Evolutionary conservation across 208 protist genomes (phyloP).

Genomic region (Porcisia hertigi): DNA sequence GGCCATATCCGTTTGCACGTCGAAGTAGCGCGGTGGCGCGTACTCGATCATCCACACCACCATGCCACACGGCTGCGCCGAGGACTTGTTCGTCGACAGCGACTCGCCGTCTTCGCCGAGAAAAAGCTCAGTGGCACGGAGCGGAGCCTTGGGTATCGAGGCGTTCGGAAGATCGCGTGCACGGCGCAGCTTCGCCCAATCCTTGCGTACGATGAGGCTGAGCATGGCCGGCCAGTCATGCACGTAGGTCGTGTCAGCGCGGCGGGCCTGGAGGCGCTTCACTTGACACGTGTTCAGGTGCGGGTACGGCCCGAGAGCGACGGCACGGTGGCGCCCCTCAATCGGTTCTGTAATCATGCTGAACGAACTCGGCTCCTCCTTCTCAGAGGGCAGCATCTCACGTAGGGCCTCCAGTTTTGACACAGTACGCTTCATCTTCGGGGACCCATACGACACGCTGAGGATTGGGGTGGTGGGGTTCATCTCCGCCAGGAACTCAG

Average conservation of each 20-base stretch:
- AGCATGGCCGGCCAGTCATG: slow-evolving; percentile 96
- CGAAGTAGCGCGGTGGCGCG: slow-evolving; percentile 89
- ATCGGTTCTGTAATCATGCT: slow-evolving; percentile 11
- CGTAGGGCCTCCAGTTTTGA: slow-evolving; percentile 40
- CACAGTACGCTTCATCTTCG: slow-evolving; percentile 25
- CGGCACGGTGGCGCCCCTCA: slow-evolving; percentile 8
- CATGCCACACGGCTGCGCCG: slow-evolving; percentile 85
- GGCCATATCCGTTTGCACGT: slow-evolving; percentile 31
- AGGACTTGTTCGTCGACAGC: slow-evolving; percentile 30
- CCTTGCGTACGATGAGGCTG: slow-evolving; percentile 66
- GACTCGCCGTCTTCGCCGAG: slow-evolving; percentile 35
- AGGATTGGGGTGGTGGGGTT: slow-evolving; percentile 16
- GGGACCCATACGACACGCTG: background rate
- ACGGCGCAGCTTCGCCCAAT: slow-evolving; percentile 72
- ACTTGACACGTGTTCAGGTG: slow-evolving; percentile 51
- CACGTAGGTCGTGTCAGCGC: slow-evolving; percentile 92
- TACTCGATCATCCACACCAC: slow-evolving; percentile 94
- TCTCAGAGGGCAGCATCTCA: slow-evolving; percentile 37
- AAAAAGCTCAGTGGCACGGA: slow-evolving; percentile 57
- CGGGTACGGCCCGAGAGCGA: slow-evolving; percentile 74
- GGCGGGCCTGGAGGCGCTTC: slow-evolving; percentile 87
- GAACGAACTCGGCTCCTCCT: slow-evolving; percentile 12
- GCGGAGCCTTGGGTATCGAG: slow-evolving; percentile 33
- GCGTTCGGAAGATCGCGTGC: slow-evolving; percentile 29
- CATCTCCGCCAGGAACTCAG: slow-evolving; percentile 46